Conservation (phyloP, 2,329 filamentous ascomycete genomes). For the Fusarium sp. region DNA sequence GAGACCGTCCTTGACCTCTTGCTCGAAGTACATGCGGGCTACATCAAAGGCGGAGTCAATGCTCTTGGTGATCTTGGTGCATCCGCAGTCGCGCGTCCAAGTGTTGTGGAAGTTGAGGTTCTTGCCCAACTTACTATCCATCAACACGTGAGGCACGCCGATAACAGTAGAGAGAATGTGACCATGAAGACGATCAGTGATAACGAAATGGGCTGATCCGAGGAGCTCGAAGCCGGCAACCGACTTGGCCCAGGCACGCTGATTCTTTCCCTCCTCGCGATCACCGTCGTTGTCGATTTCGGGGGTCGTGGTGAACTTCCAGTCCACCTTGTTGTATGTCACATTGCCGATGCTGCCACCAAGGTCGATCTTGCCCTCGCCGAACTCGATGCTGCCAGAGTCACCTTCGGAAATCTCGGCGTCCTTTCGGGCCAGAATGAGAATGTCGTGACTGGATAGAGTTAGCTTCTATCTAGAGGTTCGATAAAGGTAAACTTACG, state of each 20-base stretch:
- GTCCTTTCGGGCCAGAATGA: slow-evolving; percentile 45
- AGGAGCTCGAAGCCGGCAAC: slow-evolving; percentile 43
- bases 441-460: slow-evolving; percentile 37
- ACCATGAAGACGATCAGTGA: slow-evolving; percentile 44
- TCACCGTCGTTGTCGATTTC: slow-evolving; percentile 34
- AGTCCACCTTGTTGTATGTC: slow-evolving; percentile 45
- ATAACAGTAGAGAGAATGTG: slow-evolving; percentile 45
- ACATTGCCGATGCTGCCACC: slow-evolving; percentile 41
- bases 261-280: slow-evolving; percentile 41
- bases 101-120: slow-evolving; percentile 48
- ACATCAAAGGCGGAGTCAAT: slow-evolving; percentile 41
- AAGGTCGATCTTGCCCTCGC: slow-evolving; percentile 39
- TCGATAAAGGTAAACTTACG: slow-evolving; percentile 30
- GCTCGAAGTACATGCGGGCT: slow-evolving; percentile 38
- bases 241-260: slow-evolving; percentile 45
- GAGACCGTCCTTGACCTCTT: slow-evolving; percentile 26
- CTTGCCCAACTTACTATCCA: slow-evolving; percentile 47
- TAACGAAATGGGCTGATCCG: slow-evolving; percentile 43
- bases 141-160: slow-evolving; percentile 44
- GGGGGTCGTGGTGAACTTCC: slow-evolving; percentile 44
- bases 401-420: slow-evolving; percentile 40
- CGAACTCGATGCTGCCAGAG: slow-evolving; percentile 37
- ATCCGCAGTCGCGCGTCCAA: slow-evolving; percentile 43
- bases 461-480: slow-evolving; percentile 17
- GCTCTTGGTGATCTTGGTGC: slow-evolving; percentile 41